Percentiles rank a stretch among this genome's conserved stretches.
These are phyloP conservation scores for Nicotiana tabacum DNA, from an alignment of 257 asterid species.

Conservation along the genomic window DNA sequence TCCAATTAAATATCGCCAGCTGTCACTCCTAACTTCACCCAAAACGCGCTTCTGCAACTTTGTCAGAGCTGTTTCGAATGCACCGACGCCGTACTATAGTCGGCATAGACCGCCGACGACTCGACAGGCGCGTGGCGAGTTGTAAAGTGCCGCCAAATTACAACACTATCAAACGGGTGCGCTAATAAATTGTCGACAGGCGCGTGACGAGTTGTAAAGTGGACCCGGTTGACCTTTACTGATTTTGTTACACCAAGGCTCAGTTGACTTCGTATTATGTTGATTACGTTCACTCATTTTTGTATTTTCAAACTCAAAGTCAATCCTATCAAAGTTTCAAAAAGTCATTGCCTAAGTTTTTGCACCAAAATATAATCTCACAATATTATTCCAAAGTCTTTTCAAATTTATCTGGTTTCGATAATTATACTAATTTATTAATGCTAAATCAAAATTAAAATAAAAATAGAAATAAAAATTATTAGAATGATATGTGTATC, in stretches of 20 bases:
- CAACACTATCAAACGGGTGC: not conserved
- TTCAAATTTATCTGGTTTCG: no score
- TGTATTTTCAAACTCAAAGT: not conserved
- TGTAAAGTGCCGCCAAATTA: not conserved
- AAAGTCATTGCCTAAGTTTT: not conserved
- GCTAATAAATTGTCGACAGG: not conserved
- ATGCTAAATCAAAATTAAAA: no score
- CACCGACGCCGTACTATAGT: not conserved
- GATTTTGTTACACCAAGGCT: no score
- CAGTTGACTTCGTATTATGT: not conserved
- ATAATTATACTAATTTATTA: no score
- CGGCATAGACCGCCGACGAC: not conserved
- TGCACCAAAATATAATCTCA: not conserved
- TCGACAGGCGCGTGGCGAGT: not conserved
- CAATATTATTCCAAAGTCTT: no score
- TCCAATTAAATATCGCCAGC: not conserved
- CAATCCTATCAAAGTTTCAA: not conserved
- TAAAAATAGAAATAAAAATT: no score
- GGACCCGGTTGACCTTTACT: no score
- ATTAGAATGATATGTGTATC: no score
- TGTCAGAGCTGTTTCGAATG: no score
- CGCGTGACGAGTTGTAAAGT: not conserved
- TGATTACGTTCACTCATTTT: not conserved
- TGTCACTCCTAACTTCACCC: not conserved
- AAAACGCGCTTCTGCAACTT: not conserved